Base-by-base conservation (phyloP, 208 protist genomes). In the Wallacemonas sp. region DNA sequence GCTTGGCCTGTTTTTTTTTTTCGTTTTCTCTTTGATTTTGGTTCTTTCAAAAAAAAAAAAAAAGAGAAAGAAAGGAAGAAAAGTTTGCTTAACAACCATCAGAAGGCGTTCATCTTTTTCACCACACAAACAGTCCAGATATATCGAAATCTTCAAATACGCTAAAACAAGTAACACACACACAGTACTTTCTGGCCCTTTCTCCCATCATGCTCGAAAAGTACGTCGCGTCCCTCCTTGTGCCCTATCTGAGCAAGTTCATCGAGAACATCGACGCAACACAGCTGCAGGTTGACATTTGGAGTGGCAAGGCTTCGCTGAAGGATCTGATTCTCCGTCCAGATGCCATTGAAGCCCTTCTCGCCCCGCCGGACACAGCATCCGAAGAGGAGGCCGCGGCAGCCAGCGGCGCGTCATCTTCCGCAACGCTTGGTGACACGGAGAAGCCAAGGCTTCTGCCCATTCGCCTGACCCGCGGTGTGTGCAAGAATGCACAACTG, bases 191-290 rank as follows among this genome's bases (percentile, higher is more conserved):
- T 11, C 21, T 33, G 4, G 19, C 47, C n/a, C 24, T 33, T 63
- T 33, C 9, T 6, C 19, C 26, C 14, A 61, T 1, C 30, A 96
- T 96, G 91, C 66, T 96, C 15, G 91, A 94, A 61, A 93, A 93
- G 63, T 90, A 90, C 53, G 60, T 94, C 14, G 84, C 84, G 12
- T 62, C 82, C 8, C 80, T 96, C 26, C 56, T 96, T 62, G 91
- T 96, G 63, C 91, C 88, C 30, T 94, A 94, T 60, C 58, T 96
- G 12, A 83, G 74, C 45, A 79, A 88, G 66, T 96, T 85, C 66
- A 79, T 86, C 21, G 88, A 96, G 70, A 90, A 96, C 54, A 75
- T 96, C 51, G 90, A 96, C 64, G 71, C 77, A 42, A 73, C 82
- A 38, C 82, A 94, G 62, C 76, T 96, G 0, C 78, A 75, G 42